Percentiles rank a stretch among this genome's conserved stretches.
Evolutionary conservation across 768 basidiomycete genomes (phyloP).

Genomic region (Tricholomella constricta): DNA sequence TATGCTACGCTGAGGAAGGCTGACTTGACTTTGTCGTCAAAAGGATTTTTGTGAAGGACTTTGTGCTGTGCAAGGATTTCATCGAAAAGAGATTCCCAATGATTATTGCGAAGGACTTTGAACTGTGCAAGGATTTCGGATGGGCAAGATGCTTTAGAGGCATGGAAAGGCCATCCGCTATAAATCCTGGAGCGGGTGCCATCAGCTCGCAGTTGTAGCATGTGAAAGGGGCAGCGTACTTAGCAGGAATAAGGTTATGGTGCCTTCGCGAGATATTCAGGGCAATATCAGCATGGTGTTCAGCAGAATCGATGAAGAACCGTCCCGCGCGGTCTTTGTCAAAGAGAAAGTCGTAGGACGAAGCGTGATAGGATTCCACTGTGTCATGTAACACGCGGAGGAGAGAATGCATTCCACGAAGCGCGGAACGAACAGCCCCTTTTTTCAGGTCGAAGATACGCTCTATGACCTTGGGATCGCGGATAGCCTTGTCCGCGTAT

Average conservation of each 20-base stretch:
- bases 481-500: not conserved
- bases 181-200: not conserved
- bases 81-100: too few species aligned
- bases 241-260: not conserved
- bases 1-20: not conserved
- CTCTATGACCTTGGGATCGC: not conserved
- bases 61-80: not conserved
- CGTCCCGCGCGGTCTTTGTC: not conserved
- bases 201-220: not conserved
- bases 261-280: not conserved
- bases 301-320: not conserved
- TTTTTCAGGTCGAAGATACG: not conserved
- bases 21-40: too few species aligned
- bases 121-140: not conserved
- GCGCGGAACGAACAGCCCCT: not conserved
- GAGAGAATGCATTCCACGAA: slow-evolving; percentile 3
- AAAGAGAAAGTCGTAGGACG: not conserved
- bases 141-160: not conserved
- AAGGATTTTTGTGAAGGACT: too few species aligned
- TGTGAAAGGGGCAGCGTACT: not conserved
- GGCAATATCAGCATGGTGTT: not conserved
- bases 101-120: too few species aligned
- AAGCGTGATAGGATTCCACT: not conserved
- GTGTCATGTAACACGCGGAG: not conserved
- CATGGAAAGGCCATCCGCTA: not conserved